phyloP scores from a whole-genome alignment of 1,139 yeast species.

The Blastobotrys petasosporus region DNA sequence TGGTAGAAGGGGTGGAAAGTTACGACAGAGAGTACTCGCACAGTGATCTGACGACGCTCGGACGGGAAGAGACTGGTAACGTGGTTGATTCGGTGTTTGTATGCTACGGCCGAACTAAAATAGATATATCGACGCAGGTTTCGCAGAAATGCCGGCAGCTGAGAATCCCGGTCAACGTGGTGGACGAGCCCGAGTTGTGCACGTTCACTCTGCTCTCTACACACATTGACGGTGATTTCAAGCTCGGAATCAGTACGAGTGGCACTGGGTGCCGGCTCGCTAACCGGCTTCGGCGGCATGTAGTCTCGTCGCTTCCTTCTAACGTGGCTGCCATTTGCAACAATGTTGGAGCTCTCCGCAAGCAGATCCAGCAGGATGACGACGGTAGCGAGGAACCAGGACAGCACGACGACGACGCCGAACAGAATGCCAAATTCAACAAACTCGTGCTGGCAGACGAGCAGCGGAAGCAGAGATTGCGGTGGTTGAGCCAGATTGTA shows the following conservation, averaged over 20 bases:
- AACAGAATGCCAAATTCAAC: constrained; percentile 54
- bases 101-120: constrained; percentile 36
- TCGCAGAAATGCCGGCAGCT: constrained; percentile 47
- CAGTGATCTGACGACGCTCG: constrained; percentile 47
- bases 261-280: constrained; percentile 92
- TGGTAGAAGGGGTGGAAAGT: constrained; percentile 6
- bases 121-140: constrained; percentile 37
- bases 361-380: constrained; percentile 42
- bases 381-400: constrained; percentile 36
- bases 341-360: constrained; percentile 62
- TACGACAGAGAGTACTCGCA: constrained; percentile 37
- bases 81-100: constrained; percentile 76
- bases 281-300: constrained; percentile 68
- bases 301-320: constrained; percentile 58
- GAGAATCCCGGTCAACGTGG: constrained; percentile 77
- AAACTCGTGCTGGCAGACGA: constrained; percentile 47
- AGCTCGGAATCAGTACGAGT: constrained; percentile 75
- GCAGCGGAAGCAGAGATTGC: constrained; percentile 57
- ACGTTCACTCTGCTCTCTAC: constrained; percentile 75
- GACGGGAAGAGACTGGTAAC: constrained; percentile 55
- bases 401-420: constrained; percentile 65
- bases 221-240: constrained; percentile 64
- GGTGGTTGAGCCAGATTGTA: constrained; percentile 87
- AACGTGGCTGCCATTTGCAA: constrained; percentile 65
- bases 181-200: constrained; percentile 66